Evolutionary conservation across 179 eudicot species (phyloP), one percentile per base, ranked within the genome.

Genomic region (Beta macrorhiza): DNA sequence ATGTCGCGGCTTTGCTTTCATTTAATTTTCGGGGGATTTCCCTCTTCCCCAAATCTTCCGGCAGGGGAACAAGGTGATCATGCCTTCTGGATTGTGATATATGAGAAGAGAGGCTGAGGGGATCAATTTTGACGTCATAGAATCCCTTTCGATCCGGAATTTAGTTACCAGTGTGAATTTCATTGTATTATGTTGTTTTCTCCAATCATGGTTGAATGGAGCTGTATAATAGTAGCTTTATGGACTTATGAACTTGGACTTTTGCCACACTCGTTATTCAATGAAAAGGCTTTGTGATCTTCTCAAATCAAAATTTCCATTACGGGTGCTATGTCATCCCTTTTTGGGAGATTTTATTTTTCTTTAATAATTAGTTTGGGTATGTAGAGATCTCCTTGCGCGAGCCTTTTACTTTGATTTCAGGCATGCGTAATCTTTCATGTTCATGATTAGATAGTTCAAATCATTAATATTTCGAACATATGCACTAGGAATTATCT

Each of bases 171-270:
- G 73, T 67, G 37, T 72, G 45, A 74, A 63, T 80, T 80, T 69
- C 74, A 55, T 80, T 65, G 71, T 59, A n/a, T 22, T 58, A 15
- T 74, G 53, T 71, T 42, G 76, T 71, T 63, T 52, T 53, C 51
- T 80, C 77, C 77, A 47, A n/a, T 56, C 25, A 25, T 61, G 19
- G 58, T 72, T 74, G 80, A 78, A 64, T 45, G 82, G 72, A 74
- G 72, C 22, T 83, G 86, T 83, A 83, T 61, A 53, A 70, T 80
- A 76, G 82, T 80, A 76, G 82, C 70, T 80, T 57, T 82, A 81
- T 83, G 83, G 69, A 70, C 51, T 25, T 7, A 16, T 58, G 8
- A 57, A 37, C 65, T 74, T 17, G 64, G 52, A 32, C 22, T 75
- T 2, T 57, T 58, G 49, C 51, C 51, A 55, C 62, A 29, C 52